Percentiles rank a stretch among this genome's conserved stretches.
Evolutionary conservation across 768 basidiomycete genomes (phyloP).

Genomic region (Lyophyllum semitale): DNA sequence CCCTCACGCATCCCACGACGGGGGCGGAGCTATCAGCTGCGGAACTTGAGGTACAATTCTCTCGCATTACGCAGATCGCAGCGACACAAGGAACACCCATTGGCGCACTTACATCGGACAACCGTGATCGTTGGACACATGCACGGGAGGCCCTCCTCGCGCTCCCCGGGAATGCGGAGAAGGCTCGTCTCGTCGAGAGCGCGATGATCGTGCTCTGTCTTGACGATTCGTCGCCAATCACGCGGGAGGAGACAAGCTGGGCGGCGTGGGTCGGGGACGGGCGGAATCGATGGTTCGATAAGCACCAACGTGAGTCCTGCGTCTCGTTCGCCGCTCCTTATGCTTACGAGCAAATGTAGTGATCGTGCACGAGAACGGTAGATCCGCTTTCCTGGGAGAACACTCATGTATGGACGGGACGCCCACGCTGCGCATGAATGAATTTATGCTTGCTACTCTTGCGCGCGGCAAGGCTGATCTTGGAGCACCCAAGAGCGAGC

Average conservation of each 20-base stretch:
- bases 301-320: constrained; percentile 78
- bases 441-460: constrained; percentile 83
- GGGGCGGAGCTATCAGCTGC: constrained; percentile 75
- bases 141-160: constrained; percentile 64
- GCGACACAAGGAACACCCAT: constrained; percentile 48
- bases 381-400: constrained; percentile 89
- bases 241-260: constrained; percentile 82
- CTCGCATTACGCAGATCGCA: constrained; percentile 66
- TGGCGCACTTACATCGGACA: constrained; percentile 86
- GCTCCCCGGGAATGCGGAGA: constrained; percentile 55
- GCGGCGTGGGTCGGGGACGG: constrained; percentile 89
- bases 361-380: constrained; percentile 92
- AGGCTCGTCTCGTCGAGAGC: constrained; percentile 82
- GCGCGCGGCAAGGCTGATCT: constrained; percentile 76
- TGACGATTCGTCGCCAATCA: constrained; percentile 81
- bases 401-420: constrained; percentile 94
- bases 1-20: constrained; percentile 54
- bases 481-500: constrained; percentile 46
- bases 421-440: constrained; percentile 92
- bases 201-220: constrained; percentile 87
- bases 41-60: constrained; percentile 84
- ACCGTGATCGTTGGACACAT: constrained; percentile 89
- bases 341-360: constrained; percentile 45
- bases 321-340: neutral
- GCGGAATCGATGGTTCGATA: constrained; percentile 92